A percentile compares a stretch with the other conserved stretches of the same genome.
phyloP scores from a whole-genome alignment of 306 rosid species.

The Albizia julibrissin region DNA sequence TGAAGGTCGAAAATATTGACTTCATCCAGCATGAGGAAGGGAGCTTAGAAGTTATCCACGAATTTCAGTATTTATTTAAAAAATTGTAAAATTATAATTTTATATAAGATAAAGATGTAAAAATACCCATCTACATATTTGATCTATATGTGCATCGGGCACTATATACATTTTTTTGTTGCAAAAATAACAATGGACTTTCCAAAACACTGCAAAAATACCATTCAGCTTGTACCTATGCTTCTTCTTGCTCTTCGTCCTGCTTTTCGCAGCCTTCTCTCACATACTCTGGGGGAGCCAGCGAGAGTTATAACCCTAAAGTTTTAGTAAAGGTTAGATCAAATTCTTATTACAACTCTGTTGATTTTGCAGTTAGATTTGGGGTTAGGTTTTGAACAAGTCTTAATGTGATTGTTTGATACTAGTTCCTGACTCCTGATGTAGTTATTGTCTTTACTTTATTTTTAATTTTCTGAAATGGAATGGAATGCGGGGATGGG shows the following conservation, averaged over 20 bases:
- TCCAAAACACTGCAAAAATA: conserved; percentile 1
- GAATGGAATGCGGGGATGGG: neutral
- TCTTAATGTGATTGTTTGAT: neutral
- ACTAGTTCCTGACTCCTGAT: neutral
- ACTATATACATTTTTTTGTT: too few species aligned
- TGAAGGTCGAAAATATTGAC: too few species aligned
- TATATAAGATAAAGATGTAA: too few species aligned
- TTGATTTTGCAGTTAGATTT: conserved; percentile 1
- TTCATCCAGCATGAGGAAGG: too few species aligned
- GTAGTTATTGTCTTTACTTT: neutral
- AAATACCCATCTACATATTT: too few species aligned
- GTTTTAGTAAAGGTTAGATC: conserved; percentile 55
- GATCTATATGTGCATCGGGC: too few species aligned
- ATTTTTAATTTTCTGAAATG: neutral
- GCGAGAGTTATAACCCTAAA: conserved; percentile 63
- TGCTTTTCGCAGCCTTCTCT: conserved; percentile 62
- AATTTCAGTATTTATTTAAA: too few species aligned
- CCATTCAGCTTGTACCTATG: conserved; percentile 60
- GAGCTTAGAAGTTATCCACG: too few species aligned
- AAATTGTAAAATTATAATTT: too few species aligned
- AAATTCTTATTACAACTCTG: neutral
- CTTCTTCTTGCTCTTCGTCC: conserved; percentile 54
- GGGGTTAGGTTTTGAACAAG: neutral
- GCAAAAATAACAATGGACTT: too few species aligned
- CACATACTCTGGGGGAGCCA: conserved; percentile 92